Percentiles rank a stretch among this genome's conserved stretches.
phyloP scores from a whole-genome alignment of 2,329 filamentous ascomycete genomes.

The Arthroderma uncinatum region DNA sequence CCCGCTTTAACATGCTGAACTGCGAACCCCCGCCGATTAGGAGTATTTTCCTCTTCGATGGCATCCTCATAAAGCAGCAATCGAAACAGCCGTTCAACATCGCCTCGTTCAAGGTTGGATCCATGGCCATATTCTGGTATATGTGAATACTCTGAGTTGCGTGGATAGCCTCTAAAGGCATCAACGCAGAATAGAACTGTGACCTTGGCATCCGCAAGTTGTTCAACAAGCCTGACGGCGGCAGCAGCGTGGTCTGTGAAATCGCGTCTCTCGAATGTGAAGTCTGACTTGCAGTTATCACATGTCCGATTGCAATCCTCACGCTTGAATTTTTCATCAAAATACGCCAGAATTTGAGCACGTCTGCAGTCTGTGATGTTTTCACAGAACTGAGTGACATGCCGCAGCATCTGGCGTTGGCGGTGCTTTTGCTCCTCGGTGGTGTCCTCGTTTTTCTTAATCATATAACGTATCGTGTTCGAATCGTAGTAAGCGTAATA shows the following conservation, averaged over 20 bases:
- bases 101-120: slow-evolving; percentile 57
- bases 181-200: slow-evolving; percentile 76
- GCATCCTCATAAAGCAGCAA: slow-evolving; percentile 62
- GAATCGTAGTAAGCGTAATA: slow-evolving; percentile 78
- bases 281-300: slow-evolving; percentile 75
- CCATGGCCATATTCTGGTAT: slow-evolving; percentile 56
- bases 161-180: slow-evolving; percentile 61
- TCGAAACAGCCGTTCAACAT: slow-evolving; percentile 76
- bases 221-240: slow-evolving; percentile 57
- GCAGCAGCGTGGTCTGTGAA: slow-evolving; percentile 63
- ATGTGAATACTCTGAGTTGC: slow-evolving; percentile 42
- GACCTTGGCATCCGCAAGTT: slow-evolving; percentile 30
- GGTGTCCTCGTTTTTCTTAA: slow-evolving; percentile 61
- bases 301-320: slow-evolving; percentile 64
- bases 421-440: slow-evolving; percentile 68
- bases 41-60: slow-evolving; percentile 57
- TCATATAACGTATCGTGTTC: slow-evolving; percentile 63
- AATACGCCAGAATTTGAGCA: slow-evolving; percentile 83
- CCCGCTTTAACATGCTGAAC: slow-evolving; percentile 51
- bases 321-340: slow-evolving; percentile 69
- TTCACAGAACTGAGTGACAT: slow-evolving; percentile 78
- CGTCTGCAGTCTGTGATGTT: slow-evolving; percentile 80
- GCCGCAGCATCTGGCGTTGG: slow-evolving; percentile 72
- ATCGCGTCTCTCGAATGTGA: slow-evolving; percentile 61
- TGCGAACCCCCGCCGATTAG: slow-evolving; percentile 56